Evolutionary conservation across 441 rosid genomes (phyloP), one percentile per base, ranked within the genome.

Genomic region (Mallotus repandus): DNA sequence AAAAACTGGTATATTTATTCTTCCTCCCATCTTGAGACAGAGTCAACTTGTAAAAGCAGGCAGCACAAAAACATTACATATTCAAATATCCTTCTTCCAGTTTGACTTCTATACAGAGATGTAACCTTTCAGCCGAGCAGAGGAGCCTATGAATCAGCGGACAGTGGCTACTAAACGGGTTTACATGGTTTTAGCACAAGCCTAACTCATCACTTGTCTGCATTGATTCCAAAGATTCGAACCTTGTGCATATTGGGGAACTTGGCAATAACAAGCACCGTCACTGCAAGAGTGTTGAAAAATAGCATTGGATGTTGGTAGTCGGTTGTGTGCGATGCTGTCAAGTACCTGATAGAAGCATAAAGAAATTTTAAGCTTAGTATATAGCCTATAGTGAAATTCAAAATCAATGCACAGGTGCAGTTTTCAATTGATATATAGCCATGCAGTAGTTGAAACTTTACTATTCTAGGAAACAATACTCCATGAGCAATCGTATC

Each of bases 201-300:
- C 63, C 63, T 55, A 22, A 41, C 74, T 89, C 85, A 89, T 25
- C 29, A 25, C 74, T 53, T 85, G 71, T 91, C 97, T 57, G 85
- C 97, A 74, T 88, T 94, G 83, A 94, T 94, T 68, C 99, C 99
- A 68, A 94, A 94, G 53, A 94, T 92, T n/a, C 99, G 95, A 75
- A 94, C 98, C 84, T 91, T 92, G 86, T 94, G 98, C 99, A 94
- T 94, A 80, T 92, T 88, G 0, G 96, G 98, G 84, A 91, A 94
- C 86, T 94, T 94, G 0, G 99, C 99, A 7, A 94, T 86, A 21
- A 94, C 97, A 75, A 91, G 86, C n/a, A 94, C 88, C 38, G 88
- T 74, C 21, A 92, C 96, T 4, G 96, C 97, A 67, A 91, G 73
- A 0, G 99, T 91, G 85, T 92, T 92, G 55, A 94, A 81, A 74